Percentiles rank a stretch among this genome's conserved stretches.
Conservation (phyloP, 2,329 filamentous ascomycete species). For the Orbilia oligospora region DNA sequence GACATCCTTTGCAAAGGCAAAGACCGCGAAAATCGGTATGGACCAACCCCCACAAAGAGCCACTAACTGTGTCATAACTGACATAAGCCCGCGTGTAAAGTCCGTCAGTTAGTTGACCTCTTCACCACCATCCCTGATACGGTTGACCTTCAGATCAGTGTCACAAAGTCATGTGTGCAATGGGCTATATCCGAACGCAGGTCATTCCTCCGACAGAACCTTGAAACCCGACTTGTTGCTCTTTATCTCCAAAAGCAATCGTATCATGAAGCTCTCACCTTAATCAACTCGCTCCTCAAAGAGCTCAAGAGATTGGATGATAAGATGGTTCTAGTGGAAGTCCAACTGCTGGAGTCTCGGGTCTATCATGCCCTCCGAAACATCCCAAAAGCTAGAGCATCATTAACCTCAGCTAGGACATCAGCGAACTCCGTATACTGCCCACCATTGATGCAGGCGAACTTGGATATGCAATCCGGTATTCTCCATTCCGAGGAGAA, state of each 20-base stretch:
- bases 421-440: slow-evolving; percentile 98
- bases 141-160: slow-evolving; percentile 91
- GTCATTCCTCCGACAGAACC: slow-evolving; percentile 96
- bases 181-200: slow-evolving; percentile 96
- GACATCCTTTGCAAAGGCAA: slow-evolving; percentile 97
- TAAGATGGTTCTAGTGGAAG: slow-evolving; percentile 97
- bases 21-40: slow-evolving; percentile 95
- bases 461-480: slow-evolving; percentile 98
- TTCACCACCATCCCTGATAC: slow-evolving; percentile 95
- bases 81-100: slow-evolving; percentile 69
- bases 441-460: slow-evolving; percentile 92
- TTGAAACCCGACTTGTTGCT: slow-evolving; percentile 92
- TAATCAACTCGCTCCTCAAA: slow-evolving; percentile 95
- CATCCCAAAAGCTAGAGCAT: slow-evolving; percentile 93
- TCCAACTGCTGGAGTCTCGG: slow-evolving; percentile 94
- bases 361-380: slow-evolving; percentile 98
- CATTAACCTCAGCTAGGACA: slow-evolving; percentile 92
- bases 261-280: slow-evolving; percentile 95
- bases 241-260: slow-evolving; percentile 98
- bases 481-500: slow-evolving; percentile 99
- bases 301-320: slow-evolving; percentile 98
- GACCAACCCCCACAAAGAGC: not conserved
- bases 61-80: not conserved
- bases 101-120: slow-evolving; percentile 95
- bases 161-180: slow-evolving; percentile 99